Evolutionary conservation across 2,329 filamentous ascomycete genomes (phyloP).

Genomic region (Gaeumannomyces tritici): DNA sequence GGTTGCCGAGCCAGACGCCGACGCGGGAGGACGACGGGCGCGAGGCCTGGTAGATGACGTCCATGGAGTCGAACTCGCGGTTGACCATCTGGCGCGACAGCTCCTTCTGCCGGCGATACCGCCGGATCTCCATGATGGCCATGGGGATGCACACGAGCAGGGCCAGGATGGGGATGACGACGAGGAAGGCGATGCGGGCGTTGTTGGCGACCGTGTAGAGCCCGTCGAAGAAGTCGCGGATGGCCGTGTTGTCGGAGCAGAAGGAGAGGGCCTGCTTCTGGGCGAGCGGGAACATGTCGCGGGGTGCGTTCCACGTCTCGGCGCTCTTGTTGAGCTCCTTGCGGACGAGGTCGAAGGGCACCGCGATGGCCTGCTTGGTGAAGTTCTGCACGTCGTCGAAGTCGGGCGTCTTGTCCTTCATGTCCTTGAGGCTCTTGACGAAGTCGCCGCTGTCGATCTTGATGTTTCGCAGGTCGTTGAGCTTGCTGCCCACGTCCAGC

Average conservation of each 20-base stretch:
- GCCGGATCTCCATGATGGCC: constrained; percentile 69
- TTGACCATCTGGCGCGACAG: constrained; percentile 54
- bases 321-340: constrained; percentile 61
- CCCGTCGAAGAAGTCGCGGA: constrained; percentile 73
- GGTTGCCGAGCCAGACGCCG: constrained; percentile 20
- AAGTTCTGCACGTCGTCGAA: constrained; percentile 79
- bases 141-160: constrained; percentile 67
- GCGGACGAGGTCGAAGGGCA: constrained; percentile 76
- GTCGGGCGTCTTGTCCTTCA: constrained; percentile 72
- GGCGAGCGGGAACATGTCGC: constrained; percentile 70
- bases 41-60: constrained; percentile 80
- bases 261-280: constrained; percentile 75
- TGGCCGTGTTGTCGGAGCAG: constrained; percentile 75
- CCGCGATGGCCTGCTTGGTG: constrained; percentile 61
- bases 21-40: constrained; percentile 64
- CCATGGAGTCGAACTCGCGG: constrained; percentile 68
- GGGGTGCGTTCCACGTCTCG: constrained; percentile 68
- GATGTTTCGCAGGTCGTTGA: constrained; percentile 60
- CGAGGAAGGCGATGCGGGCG: constrained; percentile 67
- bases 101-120: constrained; percentile 65
- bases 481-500: constrained; percentile 49
- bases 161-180: constrained; percentile 62
- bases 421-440: constrained; percentile 55
- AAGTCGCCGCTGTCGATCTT: constrained; percentile 58
- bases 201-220: constrained; percentile 57